Conservation (phyloP, 164 flowering plant genomes). For the Magnolia kwangsiensis region DNA sequence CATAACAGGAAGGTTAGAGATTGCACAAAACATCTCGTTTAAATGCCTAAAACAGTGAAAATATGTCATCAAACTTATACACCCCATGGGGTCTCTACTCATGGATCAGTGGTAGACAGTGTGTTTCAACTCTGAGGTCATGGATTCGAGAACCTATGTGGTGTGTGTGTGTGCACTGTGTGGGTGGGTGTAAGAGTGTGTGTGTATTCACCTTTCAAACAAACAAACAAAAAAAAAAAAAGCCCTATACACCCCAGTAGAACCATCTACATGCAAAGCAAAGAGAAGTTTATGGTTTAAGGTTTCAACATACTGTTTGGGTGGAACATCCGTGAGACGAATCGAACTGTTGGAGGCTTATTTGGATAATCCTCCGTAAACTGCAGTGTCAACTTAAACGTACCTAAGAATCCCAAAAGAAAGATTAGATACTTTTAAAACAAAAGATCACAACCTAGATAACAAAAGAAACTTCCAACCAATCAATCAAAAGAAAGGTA, state of each 20-base stretch:
- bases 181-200: no score
- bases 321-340: constrained; percentile 39
- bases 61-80: background rate
- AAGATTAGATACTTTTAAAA: background rate
- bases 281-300: background rate
- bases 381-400: constrained; percentile 36
- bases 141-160: no score
- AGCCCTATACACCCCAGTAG: no score
- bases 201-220: no score
- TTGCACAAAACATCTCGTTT: background rate
- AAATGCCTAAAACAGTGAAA: background rate
- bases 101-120: background rate
- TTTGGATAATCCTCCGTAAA: constrained; percentile 38
- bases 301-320: constrained; percentile 33
- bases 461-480: background rate
- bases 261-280: no score
- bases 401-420: constrained; percentile 22
- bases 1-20: constrained; percentile 7
- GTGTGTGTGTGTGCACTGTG: no score
- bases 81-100: no score
- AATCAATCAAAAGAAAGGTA: background rate
- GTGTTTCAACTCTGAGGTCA: no score
- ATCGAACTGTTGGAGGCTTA: constrained; percentile 35
- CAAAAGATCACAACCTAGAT: background rate
- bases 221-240: no score